A percentile compares a stretch with the other conserved stretches of the same genome.
phyloP scores from a whole-genome alignment of 306 rosid genomes.

The Fragaria vesca region DNA sequence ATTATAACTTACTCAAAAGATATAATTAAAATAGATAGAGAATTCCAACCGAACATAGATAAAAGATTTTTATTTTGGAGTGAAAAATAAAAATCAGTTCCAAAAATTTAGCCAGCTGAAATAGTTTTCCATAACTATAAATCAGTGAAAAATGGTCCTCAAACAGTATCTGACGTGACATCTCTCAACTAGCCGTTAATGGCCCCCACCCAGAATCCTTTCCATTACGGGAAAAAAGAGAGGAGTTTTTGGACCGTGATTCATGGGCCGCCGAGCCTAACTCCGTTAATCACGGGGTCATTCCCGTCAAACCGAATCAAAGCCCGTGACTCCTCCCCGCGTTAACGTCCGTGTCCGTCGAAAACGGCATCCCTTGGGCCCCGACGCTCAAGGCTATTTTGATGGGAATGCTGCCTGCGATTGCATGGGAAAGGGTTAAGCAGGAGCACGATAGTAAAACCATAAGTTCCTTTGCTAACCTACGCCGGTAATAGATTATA shows the following conservation, averaged over 20 bases:
- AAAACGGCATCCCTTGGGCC: constrained; percentile 30
- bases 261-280: constrained; percentile 22
- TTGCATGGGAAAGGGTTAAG: background rate
- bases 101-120: background rate
- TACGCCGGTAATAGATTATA: background rate
- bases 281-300: constrained; percentile 45
- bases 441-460: background rate
- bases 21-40: too few relatives aligned
- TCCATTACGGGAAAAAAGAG: background rate
- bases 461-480: background rate
- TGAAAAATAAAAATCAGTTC: background rate
- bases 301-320: constrained; percentile 1
- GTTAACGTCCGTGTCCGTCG: constrained; percentile 37
- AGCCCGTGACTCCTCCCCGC: background rate
- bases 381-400: constrained; percentile 24
- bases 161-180: constrained; percentile 15
- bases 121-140: too few relatives aligned
- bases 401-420: background rate
- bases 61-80: too few relatives aligned
- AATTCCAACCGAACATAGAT: too few relatives aligned
- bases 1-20: too few relatives aligned
- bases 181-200: constrained; percentile 29
- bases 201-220: constrained; percentile 20
- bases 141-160: background rate
- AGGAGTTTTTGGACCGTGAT: constrained; percentile 11